These are phyloP conservation scores for Rhododendron ovatum DNA, from an alignment of 148 eudicot species.

Conservation along the genomic window DNA sequence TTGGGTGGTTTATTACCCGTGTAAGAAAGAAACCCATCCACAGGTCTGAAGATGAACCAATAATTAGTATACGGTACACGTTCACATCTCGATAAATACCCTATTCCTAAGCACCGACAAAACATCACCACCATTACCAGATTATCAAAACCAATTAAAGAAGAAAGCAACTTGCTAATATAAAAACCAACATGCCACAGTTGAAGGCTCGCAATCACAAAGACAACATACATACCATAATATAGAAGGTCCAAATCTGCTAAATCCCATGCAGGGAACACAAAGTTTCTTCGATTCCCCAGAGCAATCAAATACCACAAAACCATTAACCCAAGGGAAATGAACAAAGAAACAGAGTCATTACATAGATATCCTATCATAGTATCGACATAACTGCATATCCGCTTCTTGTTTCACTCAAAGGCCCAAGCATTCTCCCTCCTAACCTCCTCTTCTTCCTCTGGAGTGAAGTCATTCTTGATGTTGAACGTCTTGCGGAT, in stretches of 20 bases:
- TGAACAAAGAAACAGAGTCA: not conserved
- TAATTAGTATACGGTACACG: not conserved
- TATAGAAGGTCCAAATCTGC: not conserved
- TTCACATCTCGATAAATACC: not conserved
- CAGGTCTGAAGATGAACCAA: not conserved
- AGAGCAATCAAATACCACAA: not conserved
- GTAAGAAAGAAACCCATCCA: not conserved
- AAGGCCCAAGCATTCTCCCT: conserved; percentile 53
- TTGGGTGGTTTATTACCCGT: not conserved
- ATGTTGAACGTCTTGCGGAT: conserved; percentile 34
- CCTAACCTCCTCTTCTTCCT: conserved; percentile 44
- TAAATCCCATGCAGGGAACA: not conserved
- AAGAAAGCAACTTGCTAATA: not conserved
- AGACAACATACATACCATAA: not conserved
- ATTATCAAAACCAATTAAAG: not conserved
- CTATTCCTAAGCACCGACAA: no score
- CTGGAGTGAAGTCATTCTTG: conserved; percentile 37
- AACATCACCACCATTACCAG: not conserved
- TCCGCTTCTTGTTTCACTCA: conserved; percentile 17
- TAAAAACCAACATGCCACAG: not conserved
- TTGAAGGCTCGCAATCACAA: not conserved
- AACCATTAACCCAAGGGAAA: not conserved
- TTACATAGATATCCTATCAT: not conserved
- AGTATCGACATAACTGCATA: not conserved
- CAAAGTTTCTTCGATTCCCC: not conserved